Evolutionary conservation across 2,329 filamentous ascomycete genomes (phyloP).

Genomic region (Teratosphaeria nubilosa): DNA sequence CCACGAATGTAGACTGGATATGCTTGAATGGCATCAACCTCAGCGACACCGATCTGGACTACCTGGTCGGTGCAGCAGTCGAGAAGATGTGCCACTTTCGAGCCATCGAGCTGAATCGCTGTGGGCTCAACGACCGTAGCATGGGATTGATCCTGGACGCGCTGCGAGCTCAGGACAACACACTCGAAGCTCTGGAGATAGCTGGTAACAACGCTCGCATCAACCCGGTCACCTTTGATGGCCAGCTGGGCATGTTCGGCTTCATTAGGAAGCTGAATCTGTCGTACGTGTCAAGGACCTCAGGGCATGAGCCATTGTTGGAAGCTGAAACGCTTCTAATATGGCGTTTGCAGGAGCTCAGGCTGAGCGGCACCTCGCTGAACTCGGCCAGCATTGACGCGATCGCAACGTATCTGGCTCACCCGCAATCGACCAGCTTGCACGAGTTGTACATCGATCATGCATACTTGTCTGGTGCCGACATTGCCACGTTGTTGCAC

Average conservation of each 20-base stretch:
- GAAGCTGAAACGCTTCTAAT: constrained; percentile 54
- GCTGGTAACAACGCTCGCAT: constrained; percentile 56
- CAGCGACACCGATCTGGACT: constrained; percentile 61
- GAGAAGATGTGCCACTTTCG: constrained; percentile 55
- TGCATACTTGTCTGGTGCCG: constrained; percentile 53
- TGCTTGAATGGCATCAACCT: constrained; percentile 57
- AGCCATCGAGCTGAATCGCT: constrained; percentile 57
- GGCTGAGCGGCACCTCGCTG: constrained; percentile 51
- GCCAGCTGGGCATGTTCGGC: constrained; percentile 56
- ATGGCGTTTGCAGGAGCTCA: constrained; percentile 58
- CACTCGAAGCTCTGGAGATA: constrained; percentile 56
- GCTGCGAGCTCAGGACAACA: constrained; percentile 54
- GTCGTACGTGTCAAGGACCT: constrained; percentile 54
- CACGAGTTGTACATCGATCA: constrained; percentile 56
- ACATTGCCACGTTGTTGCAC: constrained; percentile 55
- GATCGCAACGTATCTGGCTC: constrained; percentile 49
- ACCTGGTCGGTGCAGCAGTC: constrained; percentile 56
- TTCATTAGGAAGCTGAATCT: constrained; percentile 57
- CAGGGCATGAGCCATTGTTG: constrained; percentile 53
- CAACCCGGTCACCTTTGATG: constrained; percentile 53
- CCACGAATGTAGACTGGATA: constrained; percentile 63
- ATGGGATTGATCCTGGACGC: constrained; percentile 54
- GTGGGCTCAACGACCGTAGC: constrained; percentile 48
- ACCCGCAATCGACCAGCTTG: constrained; percentile 45
- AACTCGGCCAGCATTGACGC: constrained; percentile 57